Evolutionary conservation across 1,139 yeast genomes (phyloP), one percentile per base, ranked within the genome.

Genomic region (Yamadazyma diddensiae): DNA sequence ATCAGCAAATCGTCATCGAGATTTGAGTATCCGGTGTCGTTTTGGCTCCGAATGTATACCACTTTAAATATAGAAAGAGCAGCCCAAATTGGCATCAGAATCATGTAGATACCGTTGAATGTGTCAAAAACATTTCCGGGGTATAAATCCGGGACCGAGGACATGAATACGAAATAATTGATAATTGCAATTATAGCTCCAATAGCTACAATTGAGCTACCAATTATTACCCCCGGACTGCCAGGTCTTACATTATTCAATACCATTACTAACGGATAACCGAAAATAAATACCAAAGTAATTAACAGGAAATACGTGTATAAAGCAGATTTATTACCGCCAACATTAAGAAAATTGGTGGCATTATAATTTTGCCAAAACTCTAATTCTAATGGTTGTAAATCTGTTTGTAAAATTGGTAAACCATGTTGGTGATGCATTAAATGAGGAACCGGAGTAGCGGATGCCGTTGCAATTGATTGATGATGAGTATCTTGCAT

Each of bases 281-380:
- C 38, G 20, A 82, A 49, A 12, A 78, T 55, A 45, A 79, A 70
- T 0, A 83, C 59, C 0, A 66, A 8, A 3, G 66, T 33, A 15
- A 79, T 59, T 13, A 77, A 52, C 2, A 53, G 49, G 7, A 80
- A 62, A 49, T 90, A 97, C 29, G 69, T 49, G 46, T 68, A 64
- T 29, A 90, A 61, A 2, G 80, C 71, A n/a, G 65, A 41, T 39
- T 74, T 71, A 43, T 72, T 72, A 4, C 66, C 20, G 1, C 71
- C 52, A n/a, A 77, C 59, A 9, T 73, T 77, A 57, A 86, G 76
- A 55, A 73, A 88, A 10, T 87, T 82, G 5, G 94, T 82, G n/a
- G 94, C 77, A 49, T 84, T 78, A 58, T 87, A 90, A 23, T 59
- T 56, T 35, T 79, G 81, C 97, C 97, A 90, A 56, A 71, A 88